Percentiles rank a stretch among this genome's conserved stretches.
These are phyloP conservation scores for Fusarium camptoceras DNA, from an alignment of 2,329 filamentous ascomycete species.

Conservation along the genomic window DNA sequence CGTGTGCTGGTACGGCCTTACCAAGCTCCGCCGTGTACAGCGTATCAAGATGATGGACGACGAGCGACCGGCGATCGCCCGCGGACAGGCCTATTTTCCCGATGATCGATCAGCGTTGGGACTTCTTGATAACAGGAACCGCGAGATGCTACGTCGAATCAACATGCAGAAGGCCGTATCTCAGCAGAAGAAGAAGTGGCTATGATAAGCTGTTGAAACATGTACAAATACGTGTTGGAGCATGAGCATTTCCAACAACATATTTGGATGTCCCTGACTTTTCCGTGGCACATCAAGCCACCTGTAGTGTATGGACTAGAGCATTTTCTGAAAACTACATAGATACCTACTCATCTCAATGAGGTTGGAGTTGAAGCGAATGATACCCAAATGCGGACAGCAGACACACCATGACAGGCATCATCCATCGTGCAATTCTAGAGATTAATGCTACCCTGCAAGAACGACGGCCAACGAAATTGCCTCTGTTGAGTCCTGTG, in stretches of 20 bases:
- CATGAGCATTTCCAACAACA: constrained; percentile 17
- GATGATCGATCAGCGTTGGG: constrained; percentile 58
- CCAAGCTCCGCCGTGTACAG: constrained; percentile 86
- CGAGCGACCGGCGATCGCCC: constrained; percentile 55
- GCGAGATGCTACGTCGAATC: constrained; percentile 65
- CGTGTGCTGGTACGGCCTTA: constrained; percentile 85
- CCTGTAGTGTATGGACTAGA: constrained; percentile 42
- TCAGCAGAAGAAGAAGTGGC: constrained; percentile 54
- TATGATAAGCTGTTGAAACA: constrained; percentile 12
- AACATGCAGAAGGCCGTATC: constrained; percentile 60
- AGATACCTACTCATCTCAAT: constrained; percentile 47
- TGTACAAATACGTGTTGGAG: constrained; percentile 6
- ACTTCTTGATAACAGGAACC: constrained; percentile 65
- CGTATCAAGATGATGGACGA: constrained; percentile 82
- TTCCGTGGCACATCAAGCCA: constrained; percentile 28
- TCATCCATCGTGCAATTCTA: constrained; percentile 10
- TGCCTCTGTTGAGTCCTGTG: background rate
- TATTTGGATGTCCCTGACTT: constrained; percentile 27
- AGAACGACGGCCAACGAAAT: constrained; percentile 19
- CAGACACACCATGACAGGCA: constrained; percentile 23
- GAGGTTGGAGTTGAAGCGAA: constrained; percentile 35
- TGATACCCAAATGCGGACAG: constrained; percentile 40
- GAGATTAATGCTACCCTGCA: constrained; percentile 9
- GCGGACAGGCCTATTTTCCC: constrained; percentile 54
- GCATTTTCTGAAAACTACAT: constrained; percentile 25